These are phyloP conservation scores for Arxiozyma heterogenica DNA, from an alignment of 1,139 yeast species.

Conservation along the genomic window DNA sequence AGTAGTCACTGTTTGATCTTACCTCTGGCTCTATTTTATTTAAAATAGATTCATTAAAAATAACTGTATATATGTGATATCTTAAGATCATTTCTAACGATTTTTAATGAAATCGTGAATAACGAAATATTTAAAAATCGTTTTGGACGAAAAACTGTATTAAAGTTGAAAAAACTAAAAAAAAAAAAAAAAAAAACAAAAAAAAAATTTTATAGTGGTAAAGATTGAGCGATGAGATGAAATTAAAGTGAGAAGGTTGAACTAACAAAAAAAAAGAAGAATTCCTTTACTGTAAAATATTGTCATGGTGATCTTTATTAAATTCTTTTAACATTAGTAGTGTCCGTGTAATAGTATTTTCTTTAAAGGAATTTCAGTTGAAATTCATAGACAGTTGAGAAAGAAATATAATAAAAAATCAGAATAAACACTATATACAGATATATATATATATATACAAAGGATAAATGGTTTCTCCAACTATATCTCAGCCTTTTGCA, in stretches of 20 bases:
- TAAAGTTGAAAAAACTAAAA: too few species aligned
- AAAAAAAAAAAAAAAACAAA: too few species aligned
- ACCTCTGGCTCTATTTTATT: too few species aligned
- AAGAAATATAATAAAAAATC: neutral
- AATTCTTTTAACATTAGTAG: neutral
- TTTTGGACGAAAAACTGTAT: neutral
- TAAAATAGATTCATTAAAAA: too few species aligned
- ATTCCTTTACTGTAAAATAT: neutral
- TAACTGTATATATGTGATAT: too few species aligned
- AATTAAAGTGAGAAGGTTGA: neutral
- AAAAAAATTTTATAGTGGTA: neutral
- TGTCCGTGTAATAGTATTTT: neutral
- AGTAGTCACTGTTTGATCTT: too few species aligned
- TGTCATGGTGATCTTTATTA: too few species aligned
- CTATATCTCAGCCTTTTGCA: conserved; percentile 30
- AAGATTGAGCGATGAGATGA: conserved; percentile 4
- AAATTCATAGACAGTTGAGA: neutral
- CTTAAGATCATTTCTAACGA: too few species aligned
- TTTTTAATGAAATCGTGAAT: neutral
- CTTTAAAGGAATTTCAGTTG: neutral
- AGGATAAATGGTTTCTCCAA: conserved; percentile 17
- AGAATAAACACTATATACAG: neutral
- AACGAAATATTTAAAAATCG: neutral
- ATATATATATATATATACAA: too few species aligned
- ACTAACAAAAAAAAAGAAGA: too few species aligned